Base-by-base conservation (phyloP, 768 basidiomycete genomes). In the Daedalea quercina region DNA sequence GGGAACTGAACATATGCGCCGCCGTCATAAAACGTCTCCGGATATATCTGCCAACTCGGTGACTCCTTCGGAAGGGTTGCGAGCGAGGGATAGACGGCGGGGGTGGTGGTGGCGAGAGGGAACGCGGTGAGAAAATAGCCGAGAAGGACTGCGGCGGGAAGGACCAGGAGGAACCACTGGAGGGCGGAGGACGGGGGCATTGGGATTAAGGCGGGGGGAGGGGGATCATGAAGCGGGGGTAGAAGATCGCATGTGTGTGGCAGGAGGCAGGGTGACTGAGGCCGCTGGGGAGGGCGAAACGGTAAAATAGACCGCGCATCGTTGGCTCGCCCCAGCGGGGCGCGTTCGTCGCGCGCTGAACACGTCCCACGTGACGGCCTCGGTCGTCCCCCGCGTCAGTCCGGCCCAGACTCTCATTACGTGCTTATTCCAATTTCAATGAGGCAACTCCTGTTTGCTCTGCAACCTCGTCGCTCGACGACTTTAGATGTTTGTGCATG, bases 1-100 rank as follows among this genome's bases (percentile, higher is more conserved):
- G 89, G 88, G 46, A 90, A 70, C 1, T 69, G 67, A 3, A 76
- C 84, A 67, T 89, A 90, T 9, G 72, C 76, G 8, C 84, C 82
- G 11, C 81, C 77, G 0, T 73, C 64, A 61, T 81, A 88, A 60
- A 77, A 83, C 57, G 86, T 76, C 52, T 86, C 84, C 0, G 85
- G 82, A 62, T 91, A 91, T 48, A 91, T 78, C 9, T 74, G 65
- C 79, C 86, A 83, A n/a, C 80, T 79, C 20, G 76, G 75, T 26
- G 73, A 74, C 25, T 76, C 70, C 31, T 63, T 62, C 15, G 84
- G 81, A 11, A 88, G 73, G 26, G 76, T 77, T 2, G 83, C 76
- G 7, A 90, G 73, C 4, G 84, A 86, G 2, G 78, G 68, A 52
- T 85, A 72, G 2, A 85, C 66, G 40, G 65, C 59, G 2, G 80